Evolutionary conservation across 139 green algal genomes (phyloP).

Genomic region (Deuterostichococcus epilithicus): DNA sequence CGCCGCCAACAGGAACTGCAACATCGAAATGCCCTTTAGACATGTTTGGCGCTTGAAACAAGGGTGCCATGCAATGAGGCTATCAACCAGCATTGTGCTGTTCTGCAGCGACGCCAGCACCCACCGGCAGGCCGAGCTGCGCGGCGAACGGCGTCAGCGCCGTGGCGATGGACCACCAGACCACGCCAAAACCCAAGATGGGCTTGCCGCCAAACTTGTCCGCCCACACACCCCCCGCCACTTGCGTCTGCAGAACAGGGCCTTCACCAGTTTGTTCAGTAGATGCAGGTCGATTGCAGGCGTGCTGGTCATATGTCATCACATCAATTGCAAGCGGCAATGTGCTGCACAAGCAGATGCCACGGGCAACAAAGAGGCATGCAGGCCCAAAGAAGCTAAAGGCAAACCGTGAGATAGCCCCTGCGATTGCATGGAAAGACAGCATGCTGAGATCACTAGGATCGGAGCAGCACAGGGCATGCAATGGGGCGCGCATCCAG

Average conservation of each 20-base stretch:
- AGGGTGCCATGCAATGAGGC: no score
- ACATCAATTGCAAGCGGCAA: no score
- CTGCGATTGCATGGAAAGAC: neutral
- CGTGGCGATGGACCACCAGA: slow-evolving; percentile 94
- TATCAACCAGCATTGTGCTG: no score
- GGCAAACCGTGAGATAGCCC: neutral
- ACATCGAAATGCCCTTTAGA: no score
- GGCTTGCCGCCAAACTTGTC: slow-evolving; percentile 89
- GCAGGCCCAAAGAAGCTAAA: neutral
- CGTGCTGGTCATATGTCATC: neutral
- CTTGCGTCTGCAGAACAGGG: slow-evolving; percentile 62
- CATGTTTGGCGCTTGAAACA: no score
- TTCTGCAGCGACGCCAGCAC: no score
- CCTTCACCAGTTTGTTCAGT: slow-evolving; percentile 39
- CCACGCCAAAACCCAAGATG: slow-evolving; percentile 91
- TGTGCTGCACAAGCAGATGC: neutral
- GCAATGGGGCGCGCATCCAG: neutral
- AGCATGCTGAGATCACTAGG: neutral
- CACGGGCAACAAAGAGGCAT: neutral
- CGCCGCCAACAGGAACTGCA: slow-evolving; percentile 59
- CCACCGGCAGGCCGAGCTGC: slow-evolving; percentile 57
- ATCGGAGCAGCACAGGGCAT: neutral
- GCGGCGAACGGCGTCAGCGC: slow-evolving; percentile 88
- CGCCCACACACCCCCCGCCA: slow-evolving; percentile 89
- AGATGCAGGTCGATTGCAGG: slow-evolving; percentile 46